These are phyloP conservation scores for Phtheirospermum japonicum DNA, from an alignment of 257 asterid genomes.

Conservation along the genomic window DNA sequence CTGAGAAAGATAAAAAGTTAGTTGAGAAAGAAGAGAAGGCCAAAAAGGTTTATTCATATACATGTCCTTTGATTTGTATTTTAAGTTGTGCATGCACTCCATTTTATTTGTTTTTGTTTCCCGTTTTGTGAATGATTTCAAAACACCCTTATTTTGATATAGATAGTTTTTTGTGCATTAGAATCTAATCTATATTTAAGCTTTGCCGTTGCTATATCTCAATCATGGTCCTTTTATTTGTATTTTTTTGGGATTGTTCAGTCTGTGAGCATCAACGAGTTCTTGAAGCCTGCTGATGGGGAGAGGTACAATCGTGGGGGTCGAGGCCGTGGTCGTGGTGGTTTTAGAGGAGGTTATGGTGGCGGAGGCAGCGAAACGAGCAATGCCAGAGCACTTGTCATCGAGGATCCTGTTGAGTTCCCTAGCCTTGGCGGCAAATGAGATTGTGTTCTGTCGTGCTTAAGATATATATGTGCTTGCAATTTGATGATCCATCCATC, in stretches of 20 bases:
- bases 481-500: conserved; percentile 20
- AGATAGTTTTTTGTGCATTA: not conserved
- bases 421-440: conserved; percentile 78
- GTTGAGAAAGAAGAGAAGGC: conserved; percentile 81
- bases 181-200: not conserved
- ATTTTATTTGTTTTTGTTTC: not conserved
- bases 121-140: too few relatives aligned
- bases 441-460: conserved; percentile 33
- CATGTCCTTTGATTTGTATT: not conserved
- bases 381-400: conserved; percentile 53
- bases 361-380: conserved; percentile 35
- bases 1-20: conserved; percentile 66
- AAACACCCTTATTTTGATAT: not conserved
- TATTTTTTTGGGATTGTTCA: conserved; percentile 25
- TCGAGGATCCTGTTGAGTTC: conserved; percentile 74
- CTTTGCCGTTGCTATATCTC: not conserved
- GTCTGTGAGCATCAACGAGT: conserved; percentile 89
- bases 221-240: not conserved
- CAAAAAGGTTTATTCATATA: conserved; percentile 69
- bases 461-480: conserved; percentile 32
- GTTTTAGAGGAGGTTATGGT: conserved; percentile 44
- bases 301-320: conserved; percentile 60
- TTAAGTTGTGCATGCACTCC: not conserved
- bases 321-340: conserved; percentile 75
- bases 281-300: conserved; percentile 89